phyloP scores from a whole-genome alignment of 108 stramenopile species.

The Cyclotella distinguenda region DNA sequence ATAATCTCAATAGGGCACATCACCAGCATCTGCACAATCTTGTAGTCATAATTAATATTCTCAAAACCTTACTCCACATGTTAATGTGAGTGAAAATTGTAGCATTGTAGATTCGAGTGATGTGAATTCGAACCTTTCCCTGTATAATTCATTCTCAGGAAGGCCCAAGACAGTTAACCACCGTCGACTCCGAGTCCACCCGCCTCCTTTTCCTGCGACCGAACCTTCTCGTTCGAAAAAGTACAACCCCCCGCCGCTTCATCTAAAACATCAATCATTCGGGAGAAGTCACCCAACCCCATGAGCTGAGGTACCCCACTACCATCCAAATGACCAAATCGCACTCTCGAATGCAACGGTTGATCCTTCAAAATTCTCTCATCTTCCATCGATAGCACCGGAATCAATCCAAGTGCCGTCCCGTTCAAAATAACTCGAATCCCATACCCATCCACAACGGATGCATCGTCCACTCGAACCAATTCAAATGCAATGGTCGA shows the following conservation, averaged over 20 bases:
- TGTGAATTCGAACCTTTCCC: no score
- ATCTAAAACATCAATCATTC: slow-evolving; percentile 37
- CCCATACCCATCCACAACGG: slow-evolving; percentile 23
- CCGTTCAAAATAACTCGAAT: slow-evolving; percentile 53
- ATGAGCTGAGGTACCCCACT: slow-evolving; percentile 32
- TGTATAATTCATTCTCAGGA: background rate
- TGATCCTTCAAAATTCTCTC: slow-evolving; percentile 40
- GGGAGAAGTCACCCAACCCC: slow-evolving; percentile 36
- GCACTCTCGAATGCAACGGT: slow-evolving; percentile 15
- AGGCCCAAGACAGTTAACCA: slow-evolving; percentile 19
- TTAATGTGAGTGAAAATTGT: background rate
- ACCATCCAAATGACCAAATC: slow-evolving; percentile 22
- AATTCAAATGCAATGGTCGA: slow-evolving; percentile 50
- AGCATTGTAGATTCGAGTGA: background rate
- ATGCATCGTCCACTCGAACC: slow-evolving; percentile 23
- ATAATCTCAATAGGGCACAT: no score
- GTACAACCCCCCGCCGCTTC: slow-evolving; percentile 9
- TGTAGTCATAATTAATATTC: no score
- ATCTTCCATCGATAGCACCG: slow-evolving; percentile 26
- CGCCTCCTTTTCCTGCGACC: background rate
- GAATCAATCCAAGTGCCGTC: slow-evolving; percentile 35
- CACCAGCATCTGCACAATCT: no score
- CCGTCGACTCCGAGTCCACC: slow-evolving; percentile 34
- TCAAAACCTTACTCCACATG: no score
- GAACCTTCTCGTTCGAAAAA: background rate